Evolutionary conservation across 1,284 basidiomycete genomes (phyloP), one percentile per base, ranked within the genome.

Genomic region (Ganoderma lingzhi): DNA sequence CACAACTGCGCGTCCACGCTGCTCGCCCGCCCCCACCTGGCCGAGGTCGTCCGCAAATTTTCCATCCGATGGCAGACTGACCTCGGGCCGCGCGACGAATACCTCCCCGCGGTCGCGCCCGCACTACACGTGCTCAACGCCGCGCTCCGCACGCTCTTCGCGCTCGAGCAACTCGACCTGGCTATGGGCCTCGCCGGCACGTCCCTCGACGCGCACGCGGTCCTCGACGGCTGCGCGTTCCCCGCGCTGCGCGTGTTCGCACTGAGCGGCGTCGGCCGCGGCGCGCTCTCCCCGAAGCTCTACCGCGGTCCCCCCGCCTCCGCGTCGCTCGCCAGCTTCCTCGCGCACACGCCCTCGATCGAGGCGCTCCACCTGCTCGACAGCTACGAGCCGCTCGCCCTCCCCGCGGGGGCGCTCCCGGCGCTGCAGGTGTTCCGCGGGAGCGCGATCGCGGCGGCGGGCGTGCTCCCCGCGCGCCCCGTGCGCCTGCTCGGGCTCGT

Each of bases 391-490:
- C 67, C 75, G n/a, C 76, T 85, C 37, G 62, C 67, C 30, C 80
- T 88, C 39, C 78, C 81, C 30, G 74, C 83, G 32, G 68, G 72
- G 68, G 83, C 85, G 70, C 79, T 90, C 39, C 84, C 85, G 10
- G 71, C 74, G 62, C 82, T 91, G 45, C 73, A 81, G 28, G 83
- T 84, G 62, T 91, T 90, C 82, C 88, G 88, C 70, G 89, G 89
- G 67, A 84, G 84, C 58, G 83, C 88, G 65, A 82, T 83, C 76
- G 82, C 87, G n/a, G 88, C 89, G 2, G 87, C 87, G 61, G 80
- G 82, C 12, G 76, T 91, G 66, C 84, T 90, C 64, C 90, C 89
- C 14, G 88, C 87, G 14, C 81, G 89, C 42, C 86, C 88, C 6
- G 86, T 90, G 32, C 83, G 84, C 61, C 78, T 79, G 66, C 85